These are phyloP conservation scores for Tolypocladium sp. DNA, from an alignment of 2,329 filamentous ascomycete species.

Conservation along the genomic window DNA sequence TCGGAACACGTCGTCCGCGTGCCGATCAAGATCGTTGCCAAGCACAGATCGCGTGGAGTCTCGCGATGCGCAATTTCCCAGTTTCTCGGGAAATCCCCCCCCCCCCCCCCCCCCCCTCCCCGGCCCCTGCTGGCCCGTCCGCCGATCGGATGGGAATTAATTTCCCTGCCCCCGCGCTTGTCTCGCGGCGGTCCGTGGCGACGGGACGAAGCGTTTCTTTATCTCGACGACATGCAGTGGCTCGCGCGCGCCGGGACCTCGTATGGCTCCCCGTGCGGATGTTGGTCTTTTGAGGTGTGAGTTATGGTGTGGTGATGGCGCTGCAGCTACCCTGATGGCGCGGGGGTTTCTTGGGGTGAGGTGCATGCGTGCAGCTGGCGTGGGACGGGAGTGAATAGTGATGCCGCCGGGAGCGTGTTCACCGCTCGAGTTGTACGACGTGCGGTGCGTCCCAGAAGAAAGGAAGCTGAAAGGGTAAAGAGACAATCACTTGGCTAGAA, in stretches of 20 bases:
- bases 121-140: neutral
- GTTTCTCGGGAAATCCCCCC: neutral
- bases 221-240: neutral
- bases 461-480: no score
- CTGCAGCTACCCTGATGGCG: no score
- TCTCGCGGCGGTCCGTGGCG: neutral
- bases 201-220: neutral
- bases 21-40: neutral
- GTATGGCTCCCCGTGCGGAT: no score
- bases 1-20: neutral
- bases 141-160: neutral
- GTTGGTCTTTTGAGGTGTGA: no score
- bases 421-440: no score
- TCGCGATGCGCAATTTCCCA: neutral
- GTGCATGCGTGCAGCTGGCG: no score
- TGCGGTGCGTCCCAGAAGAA: neutral
- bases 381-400: no score
- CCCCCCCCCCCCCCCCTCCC: no score
- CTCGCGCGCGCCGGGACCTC: neutral
- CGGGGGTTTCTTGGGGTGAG: no score
- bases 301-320: no score
- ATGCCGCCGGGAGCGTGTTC: no score
- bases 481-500: neutral
- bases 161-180: neutral
- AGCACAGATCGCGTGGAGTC: neutral